These are phyloP conservation scores for Diospyros kaki DNA, from an alignment of 148 eudicot genomes.

Conservation along the genomic window DNA sequence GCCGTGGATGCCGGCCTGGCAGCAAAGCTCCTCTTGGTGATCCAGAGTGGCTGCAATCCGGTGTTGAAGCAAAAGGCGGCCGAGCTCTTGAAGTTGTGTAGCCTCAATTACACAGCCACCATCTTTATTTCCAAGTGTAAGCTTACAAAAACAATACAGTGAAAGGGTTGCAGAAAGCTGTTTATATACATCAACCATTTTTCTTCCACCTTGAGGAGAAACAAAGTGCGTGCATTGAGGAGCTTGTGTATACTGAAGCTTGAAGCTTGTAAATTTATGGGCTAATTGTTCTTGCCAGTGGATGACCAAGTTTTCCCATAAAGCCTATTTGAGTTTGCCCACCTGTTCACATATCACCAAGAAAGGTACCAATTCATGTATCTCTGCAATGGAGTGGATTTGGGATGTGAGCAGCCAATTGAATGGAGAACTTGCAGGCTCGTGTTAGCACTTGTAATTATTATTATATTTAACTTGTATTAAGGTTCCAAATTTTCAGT, in stretches of 20 bases:
- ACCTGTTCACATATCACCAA: neutral
- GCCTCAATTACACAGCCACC: constrained; percentile 67
- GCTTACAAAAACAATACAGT: constrained; percentile 84
- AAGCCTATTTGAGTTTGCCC: neutral
- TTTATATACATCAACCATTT: constrained; percentile 15
- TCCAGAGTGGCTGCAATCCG: constrained; percentile 82
- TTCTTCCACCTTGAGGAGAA: neutral
- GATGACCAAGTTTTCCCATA: neutral
- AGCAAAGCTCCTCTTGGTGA: constrained; percentile 74
- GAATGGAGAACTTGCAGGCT: neutral
- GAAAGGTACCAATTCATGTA: neutral
- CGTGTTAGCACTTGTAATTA: neutral
- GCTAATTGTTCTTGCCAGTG: neutral
- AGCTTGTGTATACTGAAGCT: constrained; percentile 7
- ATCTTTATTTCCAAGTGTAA: constrained; percentile 86
- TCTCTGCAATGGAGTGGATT: constrained; percentile 1
- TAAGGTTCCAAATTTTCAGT: neutral
- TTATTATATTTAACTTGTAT: neutral
- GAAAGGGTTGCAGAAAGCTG: constrained; percentile 15
- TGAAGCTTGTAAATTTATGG: constrained; percentile 9
- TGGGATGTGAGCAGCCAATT: constrained; percentile 1
- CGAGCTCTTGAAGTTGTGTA: constrained; percentile 81
- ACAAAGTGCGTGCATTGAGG: neutral
- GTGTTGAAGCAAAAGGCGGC: constrained; percentile 72
- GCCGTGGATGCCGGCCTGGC: constrained; percentile 90